Conservation (phyloP, 1,139 yeast species). For the Protomyces pachydermus region DNA sequence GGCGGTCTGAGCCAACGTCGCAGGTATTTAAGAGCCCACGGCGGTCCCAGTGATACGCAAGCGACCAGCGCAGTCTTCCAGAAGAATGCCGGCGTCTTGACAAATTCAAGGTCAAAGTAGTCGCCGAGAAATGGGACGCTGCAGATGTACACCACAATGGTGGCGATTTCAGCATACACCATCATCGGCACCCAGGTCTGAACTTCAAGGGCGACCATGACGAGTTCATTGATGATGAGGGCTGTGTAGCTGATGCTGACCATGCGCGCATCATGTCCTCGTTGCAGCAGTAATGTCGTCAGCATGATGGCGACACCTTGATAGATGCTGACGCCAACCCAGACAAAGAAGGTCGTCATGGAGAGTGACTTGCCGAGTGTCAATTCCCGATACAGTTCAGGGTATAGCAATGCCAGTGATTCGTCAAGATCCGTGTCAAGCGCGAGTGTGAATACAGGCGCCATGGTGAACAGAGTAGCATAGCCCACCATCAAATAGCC, state of each 20-base stretch:
- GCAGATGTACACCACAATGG: conserved; percentile 60
- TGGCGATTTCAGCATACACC: conserved; percentile 66
- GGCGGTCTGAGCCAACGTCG: conserved; percentile 82
- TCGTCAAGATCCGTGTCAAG: conserved; percentile 89
- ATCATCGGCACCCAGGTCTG: conserved; percentile 70
- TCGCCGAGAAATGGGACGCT: conserved; percentile 80
- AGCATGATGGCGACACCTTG: conserved; percentile 55
- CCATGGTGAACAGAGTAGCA: conserved; percentile 96
- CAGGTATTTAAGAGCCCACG: conserved; percentile 75
- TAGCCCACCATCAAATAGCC: conserved; percentile 99
- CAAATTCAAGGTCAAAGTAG: conserved; percentile 68
- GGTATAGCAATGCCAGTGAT: conserved; percentile 80
- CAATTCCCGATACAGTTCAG: conserved; percentile 88
- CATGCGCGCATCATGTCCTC: conserved; percentile 48
- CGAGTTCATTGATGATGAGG: conserved; percentile 73
- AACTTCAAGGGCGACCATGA: conserved; percentile 90
- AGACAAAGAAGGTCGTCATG: conserved; percentile 78
- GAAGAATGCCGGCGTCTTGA: conserved; percentile 54
- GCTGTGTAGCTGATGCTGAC: conserved; percentile 82
- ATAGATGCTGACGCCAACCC: conserved; percentile 81
- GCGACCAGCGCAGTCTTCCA: conserved; percentile 69
- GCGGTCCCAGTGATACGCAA: conserved; percentile 73
- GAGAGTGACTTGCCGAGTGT: conserved; percentile 83
- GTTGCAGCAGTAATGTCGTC: conserved; percentile 8
- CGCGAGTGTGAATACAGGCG: conserved; percentile 92